Conservation (phyloP, 495 filamentous ascomycete genomes). For the Aspergillus hancockii region DNA sequence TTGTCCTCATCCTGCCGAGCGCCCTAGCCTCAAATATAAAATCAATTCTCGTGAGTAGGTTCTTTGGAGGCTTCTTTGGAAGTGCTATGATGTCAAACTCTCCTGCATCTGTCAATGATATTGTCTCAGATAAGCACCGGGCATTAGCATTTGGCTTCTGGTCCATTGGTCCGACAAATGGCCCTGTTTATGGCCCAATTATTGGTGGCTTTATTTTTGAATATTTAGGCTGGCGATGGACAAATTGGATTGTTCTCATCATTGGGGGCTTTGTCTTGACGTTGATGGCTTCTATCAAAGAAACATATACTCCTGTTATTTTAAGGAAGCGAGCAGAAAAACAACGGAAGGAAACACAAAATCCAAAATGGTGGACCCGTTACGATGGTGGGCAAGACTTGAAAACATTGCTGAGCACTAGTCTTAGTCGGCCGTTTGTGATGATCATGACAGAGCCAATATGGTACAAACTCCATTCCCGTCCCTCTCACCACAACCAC, state of each 20-base stretch:
- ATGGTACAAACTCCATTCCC: slow-evolving; percentile 39
- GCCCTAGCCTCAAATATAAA: slow-evolving; percentile 62
- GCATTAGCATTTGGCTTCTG: slow-evolving; percentile 71
- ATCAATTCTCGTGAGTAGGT: slow-evolving; percentile 67
- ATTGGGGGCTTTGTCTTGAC: slow-evolving; percentile 54
- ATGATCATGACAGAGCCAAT: slow-evolving; percentile 68
- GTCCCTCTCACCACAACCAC: slow-evolving; percentile 37
- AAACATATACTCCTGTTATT: slow-evolving; percentile 55
- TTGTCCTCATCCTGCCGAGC: slow-evolving; percentile 65
- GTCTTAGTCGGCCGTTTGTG: slow-evolving; percentile 43
- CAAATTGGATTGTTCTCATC: slow-evolving; percentile 79
- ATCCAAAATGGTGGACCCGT: slow-evolving; percentile 40
- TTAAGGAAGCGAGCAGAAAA: slow-evolving; percentile 26
- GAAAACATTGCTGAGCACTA: slow-evolving; percentile 51
- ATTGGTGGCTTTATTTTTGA: slow-evolving; percentile 70
- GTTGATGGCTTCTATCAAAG: slow-evolving; percentile 45
- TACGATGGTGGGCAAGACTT: slow-evolving; percentile 59
- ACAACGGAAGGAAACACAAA: slow-evolving; percentile 61
- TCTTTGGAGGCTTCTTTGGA: slow-evolving; percentile 74
- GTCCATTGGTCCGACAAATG: slow-evolving; percentile 75
- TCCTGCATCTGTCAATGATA: slow-evolving; percentile 74
- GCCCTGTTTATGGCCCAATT: slow-evolving; percentile 59
- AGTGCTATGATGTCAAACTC: slow-evolving; percentile 72
- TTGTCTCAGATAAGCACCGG: slow-evolving; percentile 64
- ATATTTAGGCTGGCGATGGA: slow-evolving; percentile 81